A percentile compares a stretch with the other conserved stretches of the same genome.
Evolutionary conservation across 2,329 filamentous ascomycete genomes (phyloP).

Genomic region (Fusarium incarnatum): DNA sequence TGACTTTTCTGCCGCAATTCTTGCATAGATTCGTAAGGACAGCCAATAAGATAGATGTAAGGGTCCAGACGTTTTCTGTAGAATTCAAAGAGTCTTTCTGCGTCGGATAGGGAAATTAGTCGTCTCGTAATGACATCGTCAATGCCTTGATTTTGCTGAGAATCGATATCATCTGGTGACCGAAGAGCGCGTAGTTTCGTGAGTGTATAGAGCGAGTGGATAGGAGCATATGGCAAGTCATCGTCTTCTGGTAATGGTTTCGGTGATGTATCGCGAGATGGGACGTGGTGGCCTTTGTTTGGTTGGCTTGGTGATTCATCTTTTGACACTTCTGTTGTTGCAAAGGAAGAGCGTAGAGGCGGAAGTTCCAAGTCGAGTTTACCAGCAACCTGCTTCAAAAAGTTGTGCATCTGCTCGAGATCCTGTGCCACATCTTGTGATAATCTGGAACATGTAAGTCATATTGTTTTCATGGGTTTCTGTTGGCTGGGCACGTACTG

Average conservation of each 20-base stretch:
- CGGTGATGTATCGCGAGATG: conserved; percentile 43
- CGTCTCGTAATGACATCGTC: conserved; percentile 55
- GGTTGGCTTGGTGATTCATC: conserved; percentile 30
- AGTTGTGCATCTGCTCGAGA: conserved; percentile 43
- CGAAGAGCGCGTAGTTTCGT: conserved; percentile 53
- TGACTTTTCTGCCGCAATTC: conserved; percentile 66
- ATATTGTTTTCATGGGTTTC: too few relatives aligned
- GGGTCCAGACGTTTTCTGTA: conserved; percentile 64
- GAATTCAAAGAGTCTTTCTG: conserved; percentile 62
- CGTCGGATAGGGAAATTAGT: conserved; percentile 58
- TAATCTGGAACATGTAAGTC: background rate
- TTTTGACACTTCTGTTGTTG: conserved; percentile 37
- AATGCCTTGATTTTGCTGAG: conserved; percentile 36
- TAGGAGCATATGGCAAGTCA: conserved; percentile 53
- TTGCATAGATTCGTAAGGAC: conserved; percentile 62
- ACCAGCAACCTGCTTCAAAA: conserved; percentile 39
- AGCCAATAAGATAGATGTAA: conserved; percentile 64
- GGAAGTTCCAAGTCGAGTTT: conserved; percentile 44
- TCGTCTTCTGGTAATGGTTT: conserved; percentile 50
- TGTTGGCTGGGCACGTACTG: conserved; percentile 43
- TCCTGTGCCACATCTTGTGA: conserved; percentile 42
- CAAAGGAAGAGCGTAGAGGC: conserved; percentile 25
- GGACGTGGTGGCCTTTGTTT: conserved; percentile 5
- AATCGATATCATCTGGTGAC: conserved; percentile 48
- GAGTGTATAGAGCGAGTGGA: conserved; percentile 55